Percentiles rank a stretch among this genome's conserved stretches.
Conservation (phyloP, 768 basidiomycete genomes). For the Russula brevipes region DNA sequence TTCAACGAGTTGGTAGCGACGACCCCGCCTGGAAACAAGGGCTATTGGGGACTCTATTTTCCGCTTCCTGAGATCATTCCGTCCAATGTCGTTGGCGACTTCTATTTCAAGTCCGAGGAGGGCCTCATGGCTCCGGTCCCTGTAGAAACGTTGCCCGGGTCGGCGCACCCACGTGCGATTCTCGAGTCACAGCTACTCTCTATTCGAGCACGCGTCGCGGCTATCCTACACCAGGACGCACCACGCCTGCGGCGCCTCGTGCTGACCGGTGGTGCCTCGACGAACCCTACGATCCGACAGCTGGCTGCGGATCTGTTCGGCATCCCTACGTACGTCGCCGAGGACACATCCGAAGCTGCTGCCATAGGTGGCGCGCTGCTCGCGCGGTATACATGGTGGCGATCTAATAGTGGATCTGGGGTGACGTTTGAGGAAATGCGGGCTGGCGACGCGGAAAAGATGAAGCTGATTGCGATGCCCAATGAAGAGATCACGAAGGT, state of each 20-base stretch:
- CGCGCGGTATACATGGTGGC: constrained; percentile 70
- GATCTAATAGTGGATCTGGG: constrained; percentile 33
- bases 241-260: constrained; percentile 60
- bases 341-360: constrained; percentile 53
- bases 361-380: constrained; percentile 67
- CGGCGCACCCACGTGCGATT: constrained; percentile 66
- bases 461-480: constrained; percentile 61
- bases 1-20: constrained; percentile 64
- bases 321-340: constrained; percentile 66
- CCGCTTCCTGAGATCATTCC: constrained; percentile 86
- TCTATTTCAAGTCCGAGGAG: constrained; percentile 47
- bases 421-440: constrained; percentile 65
- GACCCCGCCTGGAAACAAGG: constrained; percentile 53
- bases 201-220: constrained; percentile 64
- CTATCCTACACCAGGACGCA: constrained; percentile 56
- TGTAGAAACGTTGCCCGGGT: constrained; percentile 36
- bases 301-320: constrained; percentile 74
- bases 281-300: constrained; percentile 67
- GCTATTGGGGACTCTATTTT: constrained; percentile 71
- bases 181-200: constrained; percentile 83
- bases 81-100: constrained; percentile 65
- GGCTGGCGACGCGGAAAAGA: constrained; percentile 43
- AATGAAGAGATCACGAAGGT: constrained; percentile 38
- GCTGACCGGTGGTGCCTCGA: constrained; percentile 73
- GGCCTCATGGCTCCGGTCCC: constrained; percentile 18